A percentile compares a stretch with the other conserved stretches of the same genome.
Conservation (phyloP, 116 monocot species). For the Thalassia testudinum region DNA sequence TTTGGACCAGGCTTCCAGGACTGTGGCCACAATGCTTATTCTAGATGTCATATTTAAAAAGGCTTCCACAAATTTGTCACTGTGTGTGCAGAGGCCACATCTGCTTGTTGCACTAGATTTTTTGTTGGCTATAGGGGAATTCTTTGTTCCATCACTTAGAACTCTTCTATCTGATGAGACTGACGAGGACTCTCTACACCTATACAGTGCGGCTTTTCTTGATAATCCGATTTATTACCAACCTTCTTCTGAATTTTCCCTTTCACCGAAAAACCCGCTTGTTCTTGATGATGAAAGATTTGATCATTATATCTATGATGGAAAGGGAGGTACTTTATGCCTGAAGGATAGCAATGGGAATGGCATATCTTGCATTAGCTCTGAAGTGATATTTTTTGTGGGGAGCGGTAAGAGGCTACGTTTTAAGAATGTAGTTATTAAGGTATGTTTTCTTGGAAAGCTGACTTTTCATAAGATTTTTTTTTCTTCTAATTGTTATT, state of each 20-base stretch:
- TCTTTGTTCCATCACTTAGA: slow-evolving; percentile 77
- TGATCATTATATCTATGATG: slow-evolving; percentile 90
- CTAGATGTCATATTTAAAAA: slow-evolving; percentile 62
- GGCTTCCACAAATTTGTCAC: slow-evolving; percentile 41
- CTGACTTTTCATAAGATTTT: no score
- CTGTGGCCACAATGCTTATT: slow-evolving; percentile 78
- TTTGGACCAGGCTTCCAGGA: slow-evolving; percentile 15
- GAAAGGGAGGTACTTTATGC: slow-evolving; percentile 71
- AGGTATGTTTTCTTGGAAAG: slow-evolving; percentile 20
- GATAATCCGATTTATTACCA: slow-evolving; percentile 54
- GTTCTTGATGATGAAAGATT: slow-evolving; percentile 72
- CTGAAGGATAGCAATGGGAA: slow-evolving; percentile 43
- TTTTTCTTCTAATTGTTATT: neutral
- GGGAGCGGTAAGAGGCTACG: slow-evolving; percentile 64
- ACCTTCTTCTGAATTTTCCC: slow-evolving; percentile 28
- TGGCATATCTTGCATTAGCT: slow-evolving; percentile 20
- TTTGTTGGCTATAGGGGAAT: slow-evolving; percentile 62
- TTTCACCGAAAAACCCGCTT: slow-evolving; percentile 70
- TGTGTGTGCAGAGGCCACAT: slow-evolving; percentile 79
- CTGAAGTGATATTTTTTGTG: slow-evolving; percentile 61
- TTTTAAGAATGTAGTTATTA: slow-evolving; percentile 67
- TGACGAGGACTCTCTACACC: slow-evolving; percentile 23
- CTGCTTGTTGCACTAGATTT: slow-evolving; percentile 94
- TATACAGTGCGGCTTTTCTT: slow-evolving; percentile 41
- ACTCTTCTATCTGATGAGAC: slow-evolving; percentile 55